Base-by-base conservation (phyloP, 805 yeast genomes). In the Zygoascus bituminiphila region DNA sequence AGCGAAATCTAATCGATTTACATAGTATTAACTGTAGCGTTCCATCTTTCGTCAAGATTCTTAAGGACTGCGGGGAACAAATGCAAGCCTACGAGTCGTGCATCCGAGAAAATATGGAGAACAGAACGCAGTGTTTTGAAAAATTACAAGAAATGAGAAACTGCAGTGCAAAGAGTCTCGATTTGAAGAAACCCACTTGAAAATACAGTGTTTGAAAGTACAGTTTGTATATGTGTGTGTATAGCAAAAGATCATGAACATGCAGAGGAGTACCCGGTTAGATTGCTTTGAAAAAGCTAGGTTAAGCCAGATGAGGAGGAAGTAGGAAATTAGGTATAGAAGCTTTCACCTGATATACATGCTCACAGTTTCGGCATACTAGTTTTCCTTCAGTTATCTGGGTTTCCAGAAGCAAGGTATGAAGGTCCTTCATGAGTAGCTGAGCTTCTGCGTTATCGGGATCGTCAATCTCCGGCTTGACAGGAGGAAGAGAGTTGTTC, bases 261-360 rank as follows among this genome's bases (percentile, higher is more conserved):
- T 29, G 33, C 33, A 29, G n/a, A 4, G 33, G 33, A n/a, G n/a
- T n/a, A n/a, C n/a, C n/a, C n/a, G n/a, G n/a, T n/a, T n/a, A n/a
- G n/a, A n/a, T n/a, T n/a, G n/a, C n/a, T n/a, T n/a, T n/a, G n/a
- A n/a, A n/a, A n/a, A n/a, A 6, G 20, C 22, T n/a, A 9, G 14
- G 7, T n/a, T 52, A 51, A 4, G 89, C 94, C 57, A 93, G 72
- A 63, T 93, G 98, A 5, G 98, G 98, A 26, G 98, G 98, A 31
- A 93, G 75, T 47, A 93, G 69, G 67, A 93, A 84, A 72, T 91
- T 91, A 31, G 99, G 96, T 57, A 93, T 88, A 45, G 93, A 80
- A 71, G 88, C 89, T 67, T 89, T 91, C 69, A 93, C 84, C 69
- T 84, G 79, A 67, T 89, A 93, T 6, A 84, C 72, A 65, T 91